Percentiles rank a stretch among this genome's conserved stretches.
Conservation (phyloP, 176 grass and related monocot species). For the Hordeum vulgare region DNA sequence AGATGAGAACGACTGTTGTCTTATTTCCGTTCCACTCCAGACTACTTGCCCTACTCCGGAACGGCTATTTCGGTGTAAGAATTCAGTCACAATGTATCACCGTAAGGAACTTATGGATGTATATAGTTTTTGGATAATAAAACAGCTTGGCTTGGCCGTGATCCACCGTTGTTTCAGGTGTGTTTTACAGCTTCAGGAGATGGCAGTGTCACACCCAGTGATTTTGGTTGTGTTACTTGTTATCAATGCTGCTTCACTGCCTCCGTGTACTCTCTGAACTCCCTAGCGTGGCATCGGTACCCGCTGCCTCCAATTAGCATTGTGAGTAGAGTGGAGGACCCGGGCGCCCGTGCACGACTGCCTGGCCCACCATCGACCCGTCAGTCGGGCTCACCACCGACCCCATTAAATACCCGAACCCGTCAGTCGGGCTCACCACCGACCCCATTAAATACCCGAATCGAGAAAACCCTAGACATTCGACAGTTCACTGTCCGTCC, state of each 20-base stretch:
- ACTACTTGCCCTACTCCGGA: not conserved
- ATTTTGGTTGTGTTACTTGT: not conserved
- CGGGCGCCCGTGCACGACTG: too few relatives aligned
- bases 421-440: too few relatives aligned
- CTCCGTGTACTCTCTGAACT: not conserved
- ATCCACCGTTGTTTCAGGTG: not conserved
- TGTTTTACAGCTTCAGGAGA: not conserved
- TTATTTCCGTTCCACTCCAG: not conserved
- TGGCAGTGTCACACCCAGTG: not conserved
- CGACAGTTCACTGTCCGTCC: too few relatives aligned
- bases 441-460: too few relatives aligned
- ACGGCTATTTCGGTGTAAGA: not conserved
- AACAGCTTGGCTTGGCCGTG: not conserved
- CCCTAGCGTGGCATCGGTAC: not conserved
- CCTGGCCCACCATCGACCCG: too few relatives aligned
- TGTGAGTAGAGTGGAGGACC: not conserved
- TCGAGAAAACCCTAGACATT: too few relatives aligned
- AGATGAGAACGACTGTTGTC: not conserved
- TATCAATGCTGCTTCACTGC: not conserved
- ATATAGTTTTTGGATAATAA: constrained; percentile 33
- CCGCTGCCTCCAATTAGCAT: not conserved
- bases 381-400: too few relatives aligned
- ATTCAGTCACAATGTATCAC: not conserved
- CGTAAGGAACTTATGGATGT: constrained; percentile 13
- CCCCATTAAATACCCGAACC: too few relatives aligned